Conservation (phyloP, 345 rosid species). For the Carallia pectinifolia region DNA sequence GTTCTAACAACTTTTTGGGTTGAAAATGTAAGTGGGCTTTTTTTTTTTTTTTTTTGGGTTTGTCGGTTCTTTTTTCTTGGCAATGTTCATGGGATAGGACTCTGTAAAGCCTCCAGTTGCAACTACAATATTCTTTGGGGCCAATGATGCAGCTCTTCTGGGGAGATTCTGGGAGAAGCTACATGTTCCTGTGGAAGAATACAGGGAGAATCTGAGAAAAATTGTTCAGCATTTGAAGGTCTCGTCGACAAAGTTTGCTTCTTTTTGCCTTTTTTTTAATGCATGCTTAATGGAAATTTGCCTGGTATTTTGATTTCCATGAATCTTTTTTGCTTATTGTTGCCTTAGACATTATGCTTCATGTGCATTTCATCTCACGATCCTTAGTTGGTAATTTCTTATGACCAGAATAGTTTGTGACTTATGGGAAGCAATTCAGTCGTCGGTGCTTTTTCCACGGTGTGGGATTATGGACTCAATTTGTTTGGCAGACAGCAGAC, state of each 20-base stretch:
- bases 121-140: slow-evolving; percentile 81
- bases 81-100: slow-evolving; percentile 31
- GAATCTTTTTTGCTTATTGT: not conserved
- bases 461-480: too few species aligned
- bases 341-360: not conserved
- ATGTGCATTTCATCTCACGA: too few species aligned
- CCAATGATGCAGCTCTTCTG: slow-evolving; percentile 85
- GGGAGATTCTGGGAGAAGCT: slow-evolving; percentile 71
- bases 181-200: slow-evolving; percentile 81
- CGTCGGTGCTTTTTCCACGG: too few species aligned
- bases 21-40: slow-evolving; percentile 9
- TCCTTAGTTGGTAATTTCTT: too few species aligned
- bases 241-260: not conserved
- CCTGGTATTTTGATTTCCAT: not conserved
- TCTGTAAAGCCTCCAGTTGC: slow-evolving; percentile 59
- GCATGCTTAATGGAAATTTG: not conserved
- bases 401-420: too few species aligned
- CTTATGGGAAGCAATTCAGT: too few species aligned
- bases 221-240: slow-evolving; percentile 90
- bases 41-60: slow-evolving; percentile 9
- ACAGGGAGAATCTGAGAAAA: slow-evolving; percentile 58
- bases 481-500: too few species aligned
- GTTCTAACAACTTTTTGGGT: not conserved
- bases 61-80: not conserved
- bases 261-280: not conserved